Evolutionary conservation across 2,329 filamentous ascomycete genomes (phyloP), one percentile per base, ranked within the genome.

Genomic region (Alternaria sp.): DNA sequence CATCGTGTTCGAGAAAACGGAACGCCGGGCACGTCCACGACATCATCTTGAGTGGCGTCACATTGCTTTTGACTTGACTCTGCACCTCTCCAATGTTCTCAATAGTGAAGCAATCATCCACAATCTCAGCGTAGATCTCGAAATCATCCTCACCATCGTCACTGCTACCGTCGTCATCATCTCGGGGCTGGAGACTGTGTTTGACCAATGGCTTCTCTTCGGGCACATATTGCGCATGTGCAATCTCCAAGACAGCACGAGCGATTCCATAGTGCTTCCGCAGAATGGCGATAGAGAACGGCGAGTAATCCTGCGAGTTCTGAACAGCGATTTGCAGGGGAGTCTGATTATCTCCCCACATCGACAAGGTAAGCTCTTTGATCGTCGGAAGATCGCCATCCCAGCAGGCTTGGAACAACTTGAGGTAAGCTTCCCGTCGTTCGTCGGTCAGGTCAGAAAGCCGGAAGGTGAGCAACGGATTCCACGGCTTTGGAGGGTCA

Each of bases 321-420:
- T 65, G 69, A 1, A 89, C 85, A 0, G 90, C 86, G 58, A 93
- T 86, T 66, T 88, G 85, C 45, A 96, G 82, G 0, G 76, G 76
- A 28, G 84, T 79, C 56, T 89, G 83, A 6, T 84, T 79, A 6
- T 85, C 80, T 12, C 86, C 82, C 87, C 89, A 91, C 2, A 86
- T 80, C 11, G 83, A 80, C 19, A 92, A 79, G 1, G 90, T 91
- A 40, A 92, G 81, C 13, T 80, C 77, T 72, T 91, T 92, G 77
- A 95, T 87, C 4, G 82, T 87, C 1, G 87, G 82, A 1, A 91
- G 67, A 68, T 96, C 87, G n/a, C 90, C 90, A 5, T 71, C 71
- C 91, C 91, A 96, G 5, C 88, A 88, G 36, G 91, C 91, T 73
- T 95, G 88, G 75, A 92, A 91, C 81, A 95, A 78, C 65, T 86